Base-by-base conservation (phyloP, 192 early-diverging fungal species). In the Entomortierella parvispora region DNA sequence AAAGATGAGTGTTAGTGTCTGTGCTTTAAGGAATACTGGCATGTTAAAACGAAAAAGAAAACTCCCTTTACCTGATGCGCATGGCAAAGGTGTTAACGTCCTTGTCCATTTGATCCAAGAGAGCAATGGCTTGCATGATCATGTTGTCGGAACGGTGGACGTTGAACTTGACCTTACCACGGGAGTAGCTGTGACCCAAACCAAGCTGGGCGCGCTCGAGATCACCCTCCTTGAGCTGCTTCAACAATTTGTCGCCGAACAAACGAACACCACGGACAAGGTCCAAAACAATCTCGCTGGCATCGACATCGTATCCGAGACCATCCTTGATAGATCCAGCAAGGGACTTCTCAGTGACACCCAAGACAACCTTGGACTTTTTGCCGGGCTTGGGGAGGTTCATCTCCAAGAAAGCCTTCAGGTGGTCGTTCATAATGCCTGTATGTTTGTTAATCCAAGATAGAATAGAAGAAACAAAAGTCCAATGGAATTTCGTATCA, bases 151-250 rank as follows among this genome's bases (percentile, higher is more conserved):
- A 90, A 62, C 96, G 85, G 90, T 99, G 96, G 52, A 98, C 96
- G 86, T 98, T 97, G 88, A 99, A 99, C 94, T 99, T 98, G 74
- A 99, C 96, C 83, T 99, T 99, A 53, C 95, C 92, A 42, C 98
- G 91, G 63, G 98, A 99, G 86, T 97, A 98, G 15, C 93, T 92
- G 87, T 99, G 98, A 71, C 97, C 97, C 50, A 99, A 87, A 84
- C 98, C 98, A 22, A 99, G 91, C 85, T 98, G 96, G 42, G 95
- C 96, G 69, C 89, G 88, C 68, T 91, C 90, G 54, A 99, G 84
- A 80, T 99, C 98, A 58, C 95, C 95, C 14, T 91, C 87, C 90
- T 96, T 97, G 43, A 99, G 83, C 81, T 95, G 93, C 53, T 84
- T 68, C 47, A 99, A 84, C 66, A 99, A 79, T 80, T 94, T 93